phyloP scores from a whole-genome alignment of 129 eudicot genomes.

The Dittrichia graveolens region DNA sequence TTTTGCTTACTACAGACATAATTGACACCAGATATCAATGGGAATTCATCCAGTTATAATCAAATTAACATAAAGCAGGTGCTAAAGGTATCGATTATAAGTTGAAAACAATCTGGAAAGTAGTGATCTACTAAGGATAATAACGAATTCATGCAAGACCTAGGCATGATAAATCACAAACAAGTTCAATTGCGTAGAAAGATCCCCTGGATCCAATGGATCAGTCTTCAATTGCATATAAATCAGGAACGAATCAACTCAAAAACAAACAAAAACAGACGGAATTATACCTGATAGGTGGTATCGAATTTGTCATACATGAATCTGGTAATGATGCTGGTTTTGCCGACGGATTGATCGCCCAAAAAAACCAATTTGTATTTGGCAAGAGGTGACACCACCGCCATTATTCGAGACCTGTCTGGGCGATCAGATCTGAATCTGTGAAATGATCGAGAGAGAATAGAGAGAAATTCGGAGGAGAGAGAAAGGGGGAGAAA shows the following conservation, averaged over 20 bases:
- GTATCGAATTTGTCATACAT: constrained; percentile 83
- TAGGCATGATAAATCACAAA: constrained; percentile 4
- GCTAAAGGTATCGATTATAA: background rate
- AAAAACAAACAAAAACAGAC: background rate
- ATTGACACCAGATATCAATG: constrained; percentile 12
- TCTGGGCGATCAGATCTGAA: constrained; percentile 37
- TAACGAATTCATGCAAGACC: constrained; percentile 10
- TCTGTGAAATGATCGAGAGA: constrained; percentile 29
- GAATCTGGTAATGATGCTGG: constrained; percentile 89
- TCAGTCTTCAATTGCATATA: constrained; percentile 23
- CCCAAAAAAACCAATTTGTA: constrained; percentile 85
- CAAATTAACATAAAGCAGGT: background rate
- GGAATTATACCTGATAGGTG: constrained; percentile 39
- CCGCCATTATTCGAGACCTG: constrained; percentile 31
- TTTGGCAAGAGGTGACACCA: constrained; percentile 58
- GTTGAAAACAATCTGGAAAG: background rate
- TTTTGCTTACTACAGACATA: background rate
- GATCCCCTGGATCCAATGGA: constrained; percentile 10
- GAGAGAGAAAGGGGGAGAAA: constrained; percentile 31
- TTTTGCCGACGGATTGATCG: constrained; percentile 94
- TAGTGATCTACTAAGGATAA: background rate
- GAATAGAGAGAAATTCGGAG: constrained; percentile 20
- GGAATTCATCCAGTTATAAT: background rate
- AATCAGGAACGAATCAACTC: constrained; percentile 4
- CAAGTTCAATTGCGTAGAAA: background rate